A percentile compares a stretch with the other conserved stretches of the same genome.
phyloP scores from a whole-genome alignment of 345 rosid genomes.

The Turnera subulata region DNA sequence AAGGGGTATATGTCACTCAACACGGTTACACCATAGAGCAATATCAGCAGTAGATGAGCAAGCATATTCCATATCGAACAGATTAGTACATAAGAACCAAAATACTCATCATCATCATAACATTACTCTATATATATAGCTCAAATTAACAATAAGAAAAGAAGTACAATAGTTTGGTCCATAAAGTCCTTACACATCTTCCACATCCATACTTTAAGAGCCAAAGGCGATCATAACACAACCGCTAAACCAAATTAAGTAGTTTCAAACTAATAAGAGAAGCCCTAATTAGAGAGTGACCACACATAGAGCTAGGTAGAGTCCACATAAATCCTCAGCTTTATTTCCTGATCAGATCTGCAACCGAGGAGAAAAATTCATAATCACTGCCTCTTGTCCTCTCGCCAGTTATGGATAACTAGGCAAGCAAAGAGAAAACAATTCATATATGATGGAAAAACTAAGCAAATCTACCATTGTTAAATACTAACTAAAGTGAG shows the following conservation, averaged over 20 bases:
- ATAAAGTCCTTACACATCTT: neutral
- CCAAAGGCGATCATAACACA: too few relatives aligned
- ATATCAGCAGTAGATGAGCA: too few relatives aligned
- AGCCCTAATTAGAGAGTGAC: too few relatives aligned
- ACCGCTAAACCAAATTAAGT: too few relatives aligned
- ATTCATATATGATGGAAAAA: too few relatives aligned
- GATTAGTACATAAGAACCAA: conserved; percentile 1
- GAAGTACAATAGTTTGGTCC: neutral
- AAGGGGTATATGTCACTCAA: neutral
- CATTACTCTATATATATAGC: neutral
- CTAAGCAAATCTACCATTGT: too few relatives aligned
- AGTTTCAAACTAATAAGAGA: too few relatives aligned
- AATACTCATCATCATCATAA: neutral
- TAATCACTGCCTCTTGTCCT: too few relatives aligned
- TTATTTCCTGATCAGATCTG: neutral
- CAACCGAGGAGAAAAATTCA: neutral
- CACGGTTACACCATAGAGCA: too few relatives aligned
- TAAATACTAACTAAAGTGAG: neutral
- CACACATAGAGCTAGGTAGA: neutral
- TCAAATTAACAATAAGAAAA: neutral
- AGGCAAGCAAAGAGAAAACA: too few relatives aligned
- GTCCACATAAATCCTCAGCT: neutral
- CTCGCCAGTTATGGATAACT: too few relatives aligned
- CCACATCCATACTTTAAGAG: too few relatives aligned
- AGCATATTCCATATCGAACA: conserved; percentile 1